Percentiles rank a stretch among this genome's conserved stretches.
Evolutionary conservation across 2,329 filamentous ascomycete species (phyloP).

Genomic region (Fusarium virguliforme): DNA sequence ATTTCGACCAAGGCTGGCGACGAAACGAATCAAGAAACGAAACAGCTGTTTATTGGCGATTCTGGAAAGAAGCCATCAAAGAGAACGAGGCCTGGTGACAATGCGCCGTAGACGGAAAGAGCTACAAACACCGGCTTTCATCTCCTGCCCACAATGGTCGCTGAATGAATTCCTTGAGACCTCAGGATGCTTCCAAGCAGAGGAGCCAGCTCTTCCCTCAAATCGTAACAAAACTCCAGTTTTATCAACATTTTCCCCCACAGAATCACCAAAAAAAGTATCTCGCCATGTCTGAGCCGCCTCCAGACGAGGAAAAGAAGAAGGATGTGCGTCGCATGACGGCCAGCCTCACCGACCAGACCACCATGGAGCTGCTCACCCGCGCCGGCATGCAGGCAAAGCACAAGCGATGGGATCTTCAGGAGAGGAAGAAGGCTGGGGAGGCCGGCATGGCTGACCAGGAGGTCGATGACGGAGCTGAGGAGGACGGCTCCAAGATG

Average conservation of each 20-base stretch:
- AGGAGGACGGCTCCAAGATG: neutral
- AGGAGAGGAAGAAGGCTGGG: constrained; percentile 1
- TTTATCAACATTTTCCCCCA: neutral
- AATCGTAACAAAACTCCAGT: neutral
- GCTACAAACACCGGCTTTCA: neutral
- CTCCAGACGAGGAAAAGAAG: constrained; percentile 15
- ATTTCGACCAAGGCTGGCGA: neutral
- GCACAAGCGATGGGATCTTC: constrained; percentile 31
- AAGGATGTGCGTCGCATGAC: constrained; percentile 47
- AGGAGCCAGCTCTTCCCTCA: neutral
- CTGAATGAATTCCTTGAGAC: neutral
- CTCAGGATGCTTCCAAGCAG: neutral
- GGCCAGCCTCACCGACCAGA: constrained; percentile 42
- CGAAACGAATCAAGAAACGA: neutral
- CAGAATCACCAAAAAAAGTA: neutral
- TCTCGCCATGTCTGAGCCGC: too few species aligned
- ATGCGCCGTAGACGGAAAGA: neutral
- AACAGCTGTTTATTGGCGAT: neutral
- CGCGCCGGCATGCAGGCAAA: constrained; percentile 39
- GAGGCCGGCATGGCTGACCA: neutral
- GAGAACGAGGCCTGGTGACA: neutral
- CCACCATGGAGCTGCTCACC: constrained; percentile 44
- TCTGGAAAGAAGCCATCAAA: neutral
- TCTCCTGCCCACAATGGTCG: neutral
- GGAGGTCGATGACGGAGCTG: neutral